These are phyloP conservation scores for Crucihimalaya himalaica DNA, from an alignment of 345 rosid genomes.

Conservation along the genomic window DNA sequence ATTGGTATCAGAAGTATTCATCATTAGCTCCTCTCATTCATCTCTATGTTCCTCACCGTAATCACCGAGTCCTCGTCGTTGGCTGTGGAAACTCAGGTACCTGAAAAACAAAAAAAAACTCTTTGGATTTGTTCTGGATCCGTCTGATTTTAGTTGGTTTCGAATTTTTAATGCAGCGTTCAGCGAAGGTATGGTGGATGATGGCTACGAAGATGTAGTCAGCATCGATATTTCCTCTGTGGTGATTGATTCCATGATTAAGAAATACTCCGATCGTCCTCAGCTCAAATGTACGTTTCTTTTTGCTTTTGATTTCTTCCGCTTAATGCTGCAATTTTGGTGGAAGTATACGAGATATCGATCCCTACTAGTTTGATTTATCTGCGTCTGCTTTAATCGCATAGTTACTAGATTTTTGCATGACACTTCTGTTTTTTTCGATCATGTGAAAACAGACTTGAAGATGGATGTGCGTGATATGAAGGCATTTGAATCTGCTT, in stretches of 20 bases:
- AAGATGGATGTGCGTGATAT: slow-evolving; percentile 82
- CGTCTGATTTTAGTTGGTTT: background rate
- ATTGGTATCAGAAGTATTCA: slow-evolving; percentile 90
- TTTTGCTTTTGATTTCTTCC: background rate
- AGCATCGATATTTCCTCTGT: slow-evolving; percentile 78
- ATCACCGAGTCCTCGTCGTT: slow-evolving; percentile 59
- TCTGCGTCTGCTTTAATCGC: background rate
- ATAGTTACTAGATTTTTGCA: background rate
- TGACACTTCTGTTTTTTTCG: background rate
- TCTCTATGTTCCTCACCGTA: slow-evolving; percentile 64
- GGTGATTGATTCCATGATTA: slow-evolving; percentile 66
- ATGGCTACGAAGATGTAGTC: slow-evolving; percentile 79
- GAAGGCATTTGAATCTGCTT: slow-evolving; percentile 59
- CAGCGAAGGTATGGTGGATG: slow-evolving; percentile 78
- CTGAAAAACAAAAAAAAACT: background rate
- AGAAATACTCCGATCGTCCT: slow-evolving; percentile 56
- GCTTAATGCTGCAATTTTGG: background rate
- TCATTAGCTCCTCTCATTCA: slow-evolving; percentile 77
- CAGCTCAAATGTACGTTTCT: slow-evolving; percentile 61
- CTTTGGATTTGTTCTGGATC: background rate
- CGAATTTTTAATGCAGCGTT: slow-evolving; percentile 48
- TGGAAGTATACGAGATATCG: background rate
- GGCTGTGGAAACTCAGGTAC: slow-evolving; percentile 97
- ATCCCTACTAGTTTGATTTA: background rate
- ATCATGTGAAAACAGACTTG: slow-evolving; percentile 50